A percentile compares a stretch with the other conserved stretches of the same genome.
Evolutionary conservation across 2,329 filamentous ascomycete genomes (phyloP).

Genomic region (Colletotrichum sidae): DNA sequence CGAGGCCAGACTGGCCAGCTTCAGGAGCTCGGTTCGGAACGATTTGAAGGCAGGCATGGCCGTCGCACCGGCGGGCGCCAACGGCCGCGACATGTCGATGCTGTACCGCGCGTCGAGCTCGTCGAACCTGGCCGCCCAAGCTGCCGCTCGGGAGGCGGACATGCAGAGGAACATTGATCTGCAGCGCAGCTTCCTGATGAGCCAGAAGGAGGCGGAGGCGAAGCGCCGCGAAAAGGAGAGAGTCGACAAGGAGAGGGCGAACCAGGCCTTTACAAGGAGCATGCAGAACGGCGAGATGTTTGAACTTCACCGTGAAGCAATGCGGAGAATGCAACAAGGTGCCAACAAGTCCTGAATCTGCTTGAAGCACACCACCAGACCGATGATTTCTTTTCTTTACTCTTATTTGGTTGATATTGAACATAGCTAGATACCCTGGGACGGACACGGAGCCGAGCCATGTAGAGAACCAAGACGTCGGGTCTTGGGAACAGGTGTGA

Average conservation of each 20-base stretch:
- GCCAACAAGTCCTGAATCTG: slow-evolving; percentile 47
- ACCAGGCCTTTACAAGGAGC: slow-evolving; percentile 75
- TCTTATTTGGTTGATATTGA: not conserved
- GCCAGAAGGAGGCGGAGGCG: slow-evolving; percentile 72
- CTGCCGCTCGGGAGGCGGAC: slow-evolving; percentile 51
- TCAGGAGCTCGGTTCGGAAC: slow-evolving; percentile 73
- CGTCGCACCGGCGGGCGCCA: slow-evolving; percentile 42
- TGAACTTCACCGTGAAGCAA: slow-evolving; percentile 80
- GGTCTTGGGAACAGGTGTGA: slow-evolving; percentile 2
- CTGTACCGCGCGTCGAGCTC: slow-evolving; percentile 43
- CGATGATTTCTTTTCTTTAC: not conserved
- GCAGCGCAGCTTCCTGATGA: slow-evolving; percentile 67
- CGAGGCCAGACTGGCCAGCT: slow-evolving; percentile 72
- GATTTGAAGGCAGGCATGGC: slow-evolving; percentile 64
- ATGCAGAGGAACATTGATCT: slow-evolving; percentile 63
- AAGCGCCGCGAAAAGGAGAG: slow-evolving; percentile 69
- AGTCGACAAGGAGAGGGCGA: slow-evolving; percentile 66
- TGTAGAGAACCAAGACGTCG: slow-evolving; percentile 27
- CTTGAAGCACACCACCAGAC: not conserved
- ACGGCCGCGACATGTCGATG: slow-evolving; percentile 54
- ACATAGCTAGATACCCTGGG: slow-evolving; percentile 34
- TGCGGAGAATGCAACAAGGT: slow-evolving; percentile 79
- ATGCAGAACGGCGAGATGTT: slow-evolving; percentile 83
- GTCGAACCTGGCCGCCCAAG: slow-evolving; percentile 39
- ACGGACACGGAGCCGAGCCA: not conserved